Conservation (phyloP, 805 yeast genomes). For the Candida fluviatilis region DNA sequence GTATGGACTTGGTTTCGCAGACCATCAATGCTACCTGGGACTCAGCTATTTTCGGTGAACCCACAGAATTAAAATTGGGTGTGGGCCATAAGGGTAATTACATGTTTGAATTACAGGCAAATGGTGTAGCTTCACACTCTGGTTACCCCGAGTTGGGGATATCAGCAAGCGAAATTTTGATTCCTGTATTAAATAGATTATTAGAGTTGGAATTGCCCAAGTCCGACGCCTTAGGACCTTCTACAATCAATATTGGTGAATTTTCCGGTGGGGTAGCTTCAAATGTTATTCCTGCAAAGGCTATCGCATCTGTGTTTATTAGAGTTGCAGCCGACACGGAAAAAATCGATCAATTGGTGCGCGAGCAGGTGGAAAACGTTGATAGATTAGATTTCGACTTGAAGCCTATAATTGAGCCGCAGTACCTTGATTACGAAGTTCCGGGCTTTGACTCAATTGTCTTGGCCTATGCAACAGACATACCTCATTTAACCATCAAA, state of each 20-base stretch:
- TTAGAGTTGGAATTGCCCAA: slow-evolving; percentile 43
- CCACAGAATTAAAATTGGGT: slow-evolving; percentile 65
- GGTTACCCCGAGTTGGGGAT: slow-evolving; percentile 70
- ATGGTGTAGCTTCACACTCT: slow-evolving; percentile 60
- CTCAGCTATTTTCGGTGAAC: slow-evolving; percentile 68
- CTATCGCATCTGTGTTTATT: slow-evolving; percentile 45
- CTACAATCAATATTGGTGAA: slow-evolving; percentile 59
- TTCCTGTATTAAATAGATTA: slow-evolving; percentile 47
- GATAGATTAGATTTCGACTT: slow-evolving; percentile 18
- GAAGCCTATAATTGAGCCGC: slow-evolving; percentile 31
- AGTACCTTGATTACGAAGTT: slow-evolving; percentile 51
- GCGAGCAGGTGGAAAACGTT: slow-evolving; percentile 26
- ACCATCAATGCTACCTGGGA: slow-evolving; percentile 48
- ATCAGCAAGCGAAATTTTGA: slow-evolving; percentile 54
- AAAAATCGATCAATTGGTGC: slow-evolving; percentile 32
- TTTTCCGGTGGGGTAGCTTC: slow-evolving; percentile 61
- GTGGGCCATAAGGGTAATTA: slow-evolving; percentile 66
- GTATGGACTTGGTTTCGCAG: slow-evolving; percentile 48
- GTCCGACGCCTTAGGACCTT: slow-evolving; percentile 51
- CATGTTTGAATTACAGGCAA: slow-evolving; percentile 36
- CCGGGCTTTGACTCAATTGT: slow-evolving; percentile 58
- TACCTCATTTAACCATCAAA: slow-evolving; percentile 22
- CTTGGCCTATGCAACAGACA: slow-evolving; percentile 47
- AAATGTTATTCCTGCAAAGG: slow-evolving; percentile 61
- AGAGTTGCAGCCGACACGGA: slow-evolving; percentile 51